Evolutionary conservation across 2,329 filamentous ascomycete species (phyloP).

Genomic region (Fusarium sublunatum): DNA sequence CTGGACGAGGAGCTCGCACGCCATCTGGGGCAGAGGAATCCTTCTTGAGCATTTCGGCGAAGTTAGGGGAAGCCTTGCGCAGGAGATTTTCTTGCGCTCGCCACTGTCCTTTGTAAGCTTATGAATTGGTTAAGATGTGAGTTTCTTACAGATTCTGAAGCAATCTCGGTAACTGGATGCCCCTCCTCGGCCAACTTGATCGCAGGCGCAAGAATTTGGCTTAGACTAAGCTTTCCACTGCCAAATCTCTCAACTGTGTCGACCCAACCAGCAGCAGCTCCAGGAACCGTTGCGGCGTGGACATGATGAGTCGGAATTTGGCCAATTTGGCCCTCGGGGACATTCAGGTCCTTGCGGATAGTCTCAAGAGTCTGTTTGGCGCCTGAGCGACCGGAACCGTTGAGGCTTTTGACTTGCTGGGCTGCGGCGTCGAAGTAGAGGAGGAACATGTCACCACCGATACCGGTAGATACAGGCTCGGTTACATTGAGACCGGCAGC

Average conservation of each 20-base stretch:
- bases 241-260: conserved; percentile 90
- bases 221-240: conserved; percentile 82
- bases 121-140: rapidly evolving
- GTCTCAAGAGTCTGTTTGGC: conserved; percentile 74
- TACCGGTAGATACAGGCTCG: conserved; percentile 91
- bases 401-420: conserved; percentile 84
- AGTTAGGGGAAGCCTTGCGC: conserved; percentile 83
- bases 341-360: conserved; percentile 75
- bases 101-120: conserved; percentile 70
- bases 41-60: conserved; percentile 84
- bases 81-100: conserved; percentile 70
- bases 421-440: conserved; percentile 89
- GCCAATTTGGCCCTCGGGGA: conserved; percentile 66
- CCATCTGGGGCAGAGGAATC: conserved; percentile 76
- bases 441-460: conserved; percentile 97
- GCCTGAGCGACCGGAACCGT: conserved; percentile 90
- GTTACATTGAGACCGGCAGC: conserved; percentile 94
- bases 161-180: conserved; percentile 87
- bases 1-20: conserved; percentile 77
- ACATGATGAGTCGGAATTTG: conserved; percentile 80
- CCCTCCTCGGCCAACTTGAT: conserved; percentile 88
- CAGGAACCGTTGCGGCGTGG: conserved; percentile 87
- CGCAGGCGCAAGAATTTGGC: conserved; percentile 83
- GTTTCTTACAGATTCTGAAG: conserved; percentile 71
- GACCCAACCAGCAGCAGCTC: conserved; percentile 92